phyloP scores from a whole-genome alignment of 306 rosid genomes.

The Pyrus bretschneideri region DNA sequence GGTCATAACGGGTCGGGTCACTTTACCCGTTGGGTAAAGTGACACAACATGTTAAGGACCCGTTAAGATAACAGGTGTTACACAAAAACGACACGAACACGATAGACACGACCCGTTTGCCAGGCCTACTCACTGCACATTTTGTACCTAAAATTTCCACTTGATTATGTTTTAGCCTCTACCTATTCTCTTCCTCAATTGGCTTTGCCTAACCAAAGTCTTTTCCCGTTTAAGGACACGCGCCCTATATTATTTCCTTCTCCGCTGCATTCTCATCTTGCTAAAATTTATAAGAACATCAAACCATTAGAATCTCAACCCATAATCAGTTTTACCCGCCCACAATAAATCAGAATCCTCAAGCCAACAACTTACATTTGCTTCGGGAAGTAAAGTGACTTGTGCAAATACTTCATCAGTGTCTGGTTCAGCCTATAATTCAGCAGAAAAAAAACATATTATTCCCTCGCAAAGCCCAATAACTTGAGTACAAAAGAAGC shows the following conservation, averaged over 20 bases:
- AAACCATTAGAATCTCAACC: not conserved
- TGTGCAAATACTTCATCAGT: conserved; percentile 94
- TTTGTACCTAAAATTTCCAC: not conserved
- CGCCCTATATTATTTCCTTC: conserved; percentile 20
- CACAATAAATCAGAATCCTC: not conserved
- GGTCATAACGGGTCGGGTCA: too few relatives aligned
- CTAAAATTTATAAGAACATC: conserved; percentile 28
- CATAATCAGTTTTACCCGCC: not conserved
- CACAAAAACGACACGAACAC: too few relatives aligned
- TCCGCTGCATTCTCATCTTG: conserved; percentile 72
- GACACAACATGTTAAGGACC: too few relatives aligned
- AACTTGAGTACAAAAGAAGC: not conserved
- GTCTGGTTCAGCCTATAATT: conserved; percentile 78
- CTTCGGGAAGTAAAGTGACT: conserved; percentile 63
- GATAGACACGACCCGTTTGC: too few relatives aligned
- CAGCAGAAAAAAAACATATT: not conserved
- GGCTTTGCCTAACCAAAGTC: not conserved
- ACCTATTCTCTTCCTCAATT: not conserved
- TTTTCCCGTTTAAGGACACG: not conserved
- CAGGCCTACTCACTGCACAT: too few relatives aligned
- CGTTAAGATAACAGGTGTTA: too few relatives aligned
- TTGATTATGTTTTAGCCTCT: not conserved
- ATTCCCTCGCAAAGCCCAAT: not conserved
- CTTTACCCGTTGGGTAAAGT: too few relatives aligned
- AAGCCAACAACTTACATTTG: conserved; percentile 33